These are phyloP conservation scores for Acarospora socialis DNA, from an alignment of 2,329 filamentous ascomycete species.

Conservation along the genomic window DNA sequence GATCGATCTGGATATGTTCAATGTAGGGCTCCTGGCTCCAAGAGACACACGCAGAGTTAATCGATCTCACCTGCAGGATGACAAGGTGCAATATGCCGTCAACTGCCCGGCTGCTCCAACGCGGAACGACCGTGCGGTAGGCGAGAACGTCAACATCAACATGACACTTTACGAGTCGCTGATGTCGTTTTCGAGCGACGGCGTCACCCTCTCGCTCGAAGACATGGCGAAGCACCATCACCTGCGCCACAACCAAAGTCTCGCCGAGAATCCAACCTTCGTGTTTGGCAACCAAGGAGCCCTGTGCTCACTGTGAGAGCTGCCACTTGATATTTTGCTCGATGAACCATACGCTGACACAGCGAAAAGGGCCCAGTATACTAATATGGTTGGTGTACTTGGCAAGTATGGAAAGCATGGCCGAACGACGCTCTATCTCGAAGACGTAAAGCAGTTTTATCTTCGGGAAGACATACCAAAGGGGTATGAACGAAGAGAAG, in stretches of 20 bases:
- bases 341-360: too few species aligned
- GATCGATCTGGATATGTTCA: too few species aligned
- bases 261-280: conserved; percentile 4
- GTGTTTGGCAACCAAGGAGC: conserved; percentile 6
- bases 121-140: conserved; percentile 4
- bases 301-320: conserved; percentile 2
- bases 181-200: conserved; percentile 6
- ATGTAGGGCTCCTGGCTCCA: too few species aligned
- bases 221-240: conserved; percentile 7
- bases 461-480: conserved; percentile 5
- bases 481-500: conserved; percentile 5
- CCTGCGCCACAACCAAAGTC: conserved; percentile 7
- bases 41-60: too few species aligned
- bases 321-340: too few species aligned
- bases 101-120: conserved; percentile 8
- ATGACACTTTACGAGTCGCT: conserved; percentile 5
- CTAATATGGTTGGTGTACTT: conserved; percentile 5
- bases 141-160: conserved; percentile 7
- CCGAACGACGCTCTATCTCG: conserved; percentile 4
- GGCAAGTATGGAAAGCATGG: conserved; percentile 3
- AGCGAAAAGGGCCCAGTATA: conserved; percentile 5
- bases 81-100: conserved; percentile 4
- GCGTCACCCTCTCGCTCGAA: conserved; percentile 7
- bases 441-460: conserved; percentile 7
- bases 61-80: too few species aligned